Evolutionary conservation across 2,329 filamentous ascomycete genomes (phyloP).

Genomic region (Colletotrichum neosansevieriae): DNA sequence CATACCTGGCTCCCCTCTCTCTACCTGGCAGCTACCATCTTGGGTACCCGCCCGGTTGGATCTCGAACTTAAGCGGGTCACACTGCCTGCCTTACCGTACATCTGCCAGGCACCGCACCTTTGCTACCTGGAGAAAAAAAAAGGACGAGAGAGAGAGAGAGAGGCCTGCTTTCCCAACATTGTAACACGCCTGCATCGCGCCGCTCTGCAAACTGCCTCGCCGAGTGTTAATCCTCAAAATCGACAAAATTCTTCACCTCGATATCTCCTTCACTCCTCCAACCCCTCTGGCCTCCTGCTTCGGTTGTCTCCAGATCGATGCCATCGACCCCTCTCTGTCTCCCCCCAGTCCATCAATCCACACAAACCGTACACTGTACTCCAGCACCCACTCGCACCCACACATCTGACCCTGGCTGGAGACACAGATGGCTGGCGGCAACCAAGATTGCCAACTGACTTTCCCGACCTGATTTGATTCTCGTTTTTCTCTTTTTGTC

Average conservation of each 20-base stretch:
- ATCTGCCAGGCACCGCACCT: slow-evolving; percentile 25
- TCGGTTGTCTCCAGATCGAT: slow-evolving; percentile 23
- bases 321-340: slow-evolving; percentile 16
- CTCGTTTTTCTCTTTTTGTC: slow-evolving; percentile 33
- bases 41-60: slow-evolving; percentile 29
- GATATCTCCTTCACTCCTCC: slow-evolving; percentile 2
- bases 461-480: slow-evolving; percentile 23
- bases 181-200: slow-evolving; percentile 35
- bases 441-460: slow-evolving; percentile 21
- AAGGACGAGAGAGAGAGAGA: slow-evolving; percentile 42
- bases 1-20: slow-evolving; percentile 5
- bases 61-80: slow-evolving; percentile 38
- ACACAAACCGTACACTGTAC: slow-evolving; percentile 39
- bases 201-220: slow-evolving; percentile 22
- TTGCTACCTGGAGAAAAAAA: slow-evolving; percentile 39
- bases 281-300: neutral
- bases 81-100: slow-evolving; percentile 15
- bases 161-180: slow-evolving; percentile 37
- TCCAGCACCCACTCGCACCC: slow-evolving; percentile 32
- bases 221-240: slow-evolving; percentile 14
- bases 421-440: slow-evolving; percentile 28
- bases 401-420: slow-evolving; percentile 26
- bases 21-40: slow-evolving; percentile 15
- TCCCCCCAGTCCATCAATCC: slow-evolving; percentile 24
- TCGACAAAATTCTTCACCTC: slow-evolving; percentile 17